phyloP scores from a whole-genome alignment of 2,329 filamentous ascomycete genomes.

The Xylaria sp. region DNA sequence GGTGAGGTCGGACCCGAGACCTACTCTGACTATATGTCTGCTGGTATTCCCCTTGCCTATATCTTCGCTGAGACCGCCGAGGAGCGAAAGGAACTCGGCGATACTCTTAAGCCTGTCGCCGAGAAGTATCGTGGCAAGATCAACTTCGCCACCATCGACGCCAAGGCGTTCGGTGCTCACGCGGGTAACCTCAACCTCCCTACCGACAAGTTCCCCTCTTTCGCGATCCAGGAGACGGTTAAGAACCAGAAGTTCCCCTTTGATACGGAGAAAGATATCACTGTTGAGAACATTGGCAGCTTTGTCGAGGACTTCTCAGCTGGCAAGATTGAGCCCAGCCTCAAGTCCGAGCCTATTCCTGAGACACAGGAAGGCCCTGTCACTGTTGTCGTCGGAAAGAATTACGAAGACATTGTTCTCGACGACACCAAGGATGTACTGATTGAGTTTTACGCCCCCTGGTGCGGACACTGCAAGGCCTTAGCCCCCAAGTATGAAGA shows the following conservation, averaged over 20 bases:
- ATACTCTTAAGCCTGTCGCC: conserved; percentile 82
- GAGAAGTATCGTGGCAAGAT: conserved; percentile 91
- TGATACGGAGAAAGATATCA: conserved; percentile 82
- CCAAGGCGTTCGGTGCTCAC: conserved; percentile 91
- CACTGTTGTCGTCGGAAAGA: conserved; percentile 87
- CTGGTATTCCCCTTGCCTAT: conserved; percentile 92
- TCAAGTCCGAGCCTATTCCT: conserved; percentile 98
- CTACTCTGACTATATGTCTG: conserved; percentile 91
- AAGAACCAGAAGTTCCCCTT: conserved; percentile 99
- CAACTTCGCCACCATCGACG: conserved; percentile 98
- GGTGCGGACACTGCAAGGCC: conserved; percentile 99
- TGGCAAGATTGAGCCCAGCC: conserved; percentile 91
- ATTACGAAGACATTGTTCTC: conserved; percentile 88
- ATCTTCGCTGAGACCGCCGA: conserved; percentile 94
- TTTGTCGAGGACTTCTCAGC: conserved; percentile 86
- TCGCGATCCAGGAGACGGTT: conserved; percentile 92
- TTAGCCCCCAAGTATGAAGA: conserved; percentile 97
- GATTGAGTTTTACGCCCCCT: conserved; percentile 97
- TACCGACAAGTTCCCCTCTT: conserved; percentile 92
- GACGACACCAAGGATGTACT: conserved; percentile 97
- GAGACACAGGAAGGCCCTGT: conserved; percentile 92
- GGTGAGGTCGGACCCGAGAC: conserved; percentile 97
- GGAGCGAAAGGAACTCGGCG: conserved; percentile 80
- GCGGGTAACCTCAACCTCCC: conserved; percentile 97
- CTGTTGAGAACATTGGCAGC: conserved; percentile 69